Evolutionary conservation across 345 rosid genomes (phyloP), one percentile per base, ranked within the genome.

Genomic region (Eutrema yunnanense): DNA sequence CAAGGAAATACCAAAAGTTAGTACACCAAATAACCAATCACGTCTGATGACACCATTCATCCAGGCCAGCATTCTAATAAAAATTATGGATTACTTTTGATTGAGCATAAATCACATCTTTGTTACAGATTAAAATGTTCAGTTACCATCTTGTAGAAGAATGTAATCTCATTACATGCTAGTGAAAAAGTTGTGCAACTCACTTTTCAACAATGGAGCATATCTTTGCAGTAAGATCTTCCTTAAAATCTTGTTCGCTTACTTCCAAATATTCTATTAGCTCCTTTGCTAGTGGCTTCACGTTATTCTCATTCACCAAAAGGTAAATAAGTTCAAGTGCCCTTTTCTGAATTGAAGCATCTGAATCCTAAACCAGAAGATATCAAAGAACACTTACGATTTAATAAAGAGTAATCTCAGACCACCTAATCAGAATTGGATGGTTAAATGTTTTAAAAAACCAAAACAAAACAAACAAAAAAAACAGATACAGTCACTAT

Each of bases 181-280:
- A 26, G 12, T 55, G 61, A 51, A 67, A 43, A 55, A 71, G 69
- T 47, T 56, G 67, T 48, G 68, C 40, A 60, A 80, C 96, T 89
- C 84, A 94, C 97, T 87, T 91, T 85, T 92, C 99, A 71, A 92
- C 90, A 56, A 95, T 86, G 77, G 97, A 87, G 80, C 96, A 95
- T 77, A 95, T 92, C 84, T 89, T 95, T 77, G 92, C 96, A 47
- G 99, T 88, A 79, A 95, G 99, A 81, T 88, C 96, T 78, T 78
- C 96, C 79, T 88, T 95, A 78, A 95, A 95, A 37, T 95, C 99
- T 85, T 84, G 85, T 54, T 92, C 97, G 46, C 97, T 90, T 77
- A 87, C 85, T 92, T 92, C 96, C 87, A 95, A 83, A 84, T 87
- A 92, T 43, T 92, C 97, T 76, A 88, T 87, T 29, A 95, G 85